Conservation (phyloP, 2,329 filamentous ascomycete species). For the Pyricularia grisea region DNA sequence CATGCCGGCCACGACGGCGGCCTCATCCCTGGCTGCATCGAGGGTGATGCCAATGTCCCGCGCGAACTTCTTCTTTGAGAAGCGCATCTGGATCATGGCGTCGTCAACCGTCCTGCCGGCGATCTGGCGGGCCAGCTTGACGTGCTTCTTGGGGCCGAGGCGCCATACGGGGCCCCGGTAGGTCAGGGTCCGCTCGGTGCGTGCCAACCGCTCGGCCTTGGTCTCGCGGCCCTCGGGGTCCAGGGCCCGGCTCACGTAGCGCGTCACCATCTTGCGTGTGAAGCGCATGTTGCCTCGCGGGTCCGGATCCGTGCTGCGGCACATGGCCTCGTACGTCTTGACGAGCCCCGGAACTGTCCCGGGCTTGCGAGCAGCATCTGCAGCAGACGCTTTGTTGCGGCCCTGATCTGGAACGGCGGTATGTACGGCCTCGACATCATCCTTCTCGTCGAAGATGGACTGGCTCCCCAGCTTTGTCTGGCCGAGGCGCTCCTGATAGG, state of each 20-base stretch:
- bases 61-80: constrained; percentile 88
- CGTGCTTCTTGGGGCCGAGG: constrained; percentile 87
- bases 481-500: constrained; percentile 26
- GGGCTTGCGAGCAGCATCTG: constrained; percentile 5
- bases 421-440: constrained; percentile 27
- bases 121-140: constrained; percentile 78
- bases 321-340: constrained; percentile 42
- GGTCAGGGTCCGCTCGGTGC: constrained; percentile 44
- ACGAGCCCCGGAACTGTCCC: constrained; percentile 17
- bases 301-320: constrained; percentile 62
- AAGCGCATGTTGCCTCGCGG: constrained; percentile 63
- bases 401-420: constrained; percentile 11
- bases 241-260: constrained; percentile 59
- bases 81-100: constrained; percentile 88
- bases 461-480: constrained; percentile 40
- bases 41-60: constrained; percentile 71
- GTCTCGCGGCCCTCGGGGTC: constrained; percentile 44
- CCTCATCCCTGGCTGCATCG: constrained; percentile 71
- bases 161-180: constrained; percentile 64
- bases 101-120: constrained; percentile 89
- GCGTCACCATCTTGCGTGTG: constrained; percentile 77
- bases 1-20: constrained; percentile 77
- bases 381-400: not conserved
- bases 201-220: constrained; percentile 56
- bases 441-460: constrained; percentile 52